These are phyloP conservation scores for Anthracocystis setariae DNA, from an alignment of 1,284 basidiomycete genomes.

Conservation along the genomic window DNA sequence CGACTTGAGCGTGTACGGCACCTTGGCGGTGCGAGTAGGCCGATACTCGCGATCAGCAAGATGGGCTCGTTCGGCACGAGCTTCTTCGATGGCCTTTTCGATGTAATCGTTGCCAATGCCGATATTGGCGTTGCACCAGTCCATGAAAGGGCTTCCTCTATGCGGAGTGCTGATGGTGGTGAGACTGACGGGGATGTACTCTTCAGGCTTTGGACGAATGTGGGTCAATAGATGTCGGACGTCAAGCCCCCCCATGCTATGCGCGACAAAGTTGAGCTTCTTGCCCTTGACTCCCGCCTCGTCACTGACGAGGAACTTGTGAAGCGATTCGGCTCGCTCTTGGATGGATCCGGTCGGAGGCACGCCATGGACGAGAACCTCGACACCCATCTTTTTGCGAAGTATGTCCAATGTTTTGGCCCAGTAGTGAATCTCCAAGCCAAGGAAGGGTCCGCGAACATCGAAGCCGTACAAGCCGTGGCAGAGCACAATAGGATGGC, in stretches of 20 bases:
- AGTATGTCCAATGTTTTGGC: slow-evolving; percentile 85
- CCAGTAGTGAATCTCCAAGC: slow-evolving; percentile 88
- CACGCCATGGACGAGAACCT: slow-evolving; percentile 94
- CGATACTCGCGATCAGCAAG: slow-evolving; percentile 24
- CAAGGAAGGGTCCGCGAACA: slow-evolving; percentile 79
- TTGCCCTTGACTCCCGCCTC: slow-evolving; percentile 74
- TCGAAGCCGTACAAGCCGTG: slow-evolving; percentile 93
- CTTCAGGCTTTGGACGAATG: slow-evolving; percentile 75
- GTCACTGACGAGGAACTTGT: slow-evolving; percentile 76
- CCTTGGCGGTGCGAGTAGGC: slow-evolving; percentile 28
- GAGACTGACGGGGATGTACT: slow-evolving; percentile 86
- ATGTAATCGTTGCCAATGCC: slow-evolving; percentile 65
- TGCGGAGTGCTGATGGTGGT: slow-evolving; percentile 94
- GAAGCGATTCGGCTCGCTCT: slow-evolving; percentile 81
- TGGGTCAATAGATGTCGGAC: slow-evolving; percentile 84
- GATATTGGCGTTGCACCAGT: slow-evolving; percentile 80
- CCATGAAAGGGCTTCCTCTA: slow-evolving; percentile 97
- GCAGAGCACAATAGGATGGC: slow-evolving; percentile 90
- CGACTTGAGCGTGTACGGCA: slow-evolving; percentile 61
- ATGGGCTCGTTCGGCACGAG: slow-evolving; percentile 31
- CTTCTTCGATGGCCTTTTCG: slow-evolving; percentile 58
- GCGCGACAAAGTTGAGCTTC: slow-evolving; percentile 90
- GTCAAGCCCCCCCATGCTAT: slow-evolving; percentile 80
- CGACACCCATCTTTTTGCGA: slow-evolving; percentile 83
- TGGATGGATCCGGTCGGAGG: slow-evolving; percentile 92